Conservation (phyloP, 2,329 filamentous ascomycete genomes). For the Nemania serpens region DNA sequence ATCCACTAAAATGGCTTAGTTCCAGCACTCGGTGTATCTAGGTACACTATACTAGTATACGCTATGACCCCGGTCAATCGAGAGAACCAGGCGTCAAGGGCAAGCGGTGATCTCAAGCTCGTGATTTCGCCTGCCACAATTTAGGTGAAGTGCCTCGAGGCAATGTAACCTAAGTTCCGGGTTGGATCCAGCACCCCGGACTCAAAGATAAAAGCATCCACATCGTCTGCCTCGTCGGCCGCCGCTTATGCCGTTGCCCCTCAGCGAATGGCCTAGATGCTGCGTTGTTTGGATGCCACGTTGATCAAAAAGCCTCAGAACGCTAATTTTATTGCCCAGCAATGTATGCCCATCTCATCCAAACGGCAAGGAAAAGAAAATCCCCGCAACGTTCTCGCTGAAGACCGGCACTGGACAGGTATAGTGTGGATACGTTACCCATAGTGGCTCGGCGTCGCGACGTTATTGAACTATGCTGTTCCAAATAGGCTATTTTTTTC, state of each 20-base stretch:
- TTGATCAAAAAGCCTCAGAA: background rate
- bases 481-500: no score
- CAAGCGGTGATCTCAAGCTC: slow-evolving; percentile 2
- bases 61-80: background rate
- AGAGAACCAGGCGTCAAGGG: slow-evolving; percentile 1
- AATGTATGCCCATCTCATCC: background rate
- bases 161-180: slow-evolving; percentile 24
- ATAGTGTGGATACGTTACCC: background rate
- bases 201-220: background rate
- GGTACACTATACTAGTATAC: background rate
- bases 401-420: background rate
- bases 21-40: background rate
- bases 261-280: background rate
- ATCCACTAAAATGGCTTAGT: background rate
- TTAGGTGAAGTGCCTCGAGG: slow-evolving; percentile 14
- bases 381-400: background rate
- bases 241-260: background rate
- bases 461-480: background rate
- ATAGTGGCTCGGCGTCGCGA: background rate
- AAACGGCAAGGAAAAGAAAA: background rate
- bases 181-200: slow-evolving; percentile 16
- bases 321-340: background rate
- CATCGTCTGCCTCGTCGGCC: background rate
- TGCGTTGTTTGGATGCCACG: background rate
- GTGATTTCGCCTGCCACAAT: slow-evolving; percentile 10